A percentile compares a stretch with the other conserved stretches of the same genome.
Conservation (phyloP, 805 yeast genomes). For the Ogataea angusta region DNA sequence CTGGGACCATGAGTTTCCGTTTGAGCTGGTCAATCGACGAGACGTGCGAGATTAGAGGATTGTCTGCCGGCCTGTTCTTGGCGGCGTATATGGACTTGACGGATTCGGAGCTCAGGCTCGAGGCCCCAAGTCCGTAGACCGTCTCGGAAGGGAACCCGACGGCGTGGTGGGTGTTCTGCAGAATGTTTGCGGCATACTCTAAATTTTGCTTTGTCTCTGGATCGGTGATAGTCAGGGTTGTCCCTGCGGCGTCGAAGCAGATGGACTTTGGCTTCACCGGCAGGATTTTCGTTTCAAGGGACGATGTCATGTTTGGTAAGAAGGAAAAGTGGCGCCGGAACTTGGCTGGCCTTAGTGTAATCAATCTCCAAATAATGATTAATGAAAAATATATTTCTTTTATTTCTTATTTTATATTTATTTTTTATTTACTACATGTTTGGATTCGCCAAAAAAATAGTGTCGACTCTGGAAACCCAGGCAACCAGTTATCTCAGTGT, state of each 20-base stretch:
- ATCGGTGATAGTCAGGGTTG: conserved; percentile 41
- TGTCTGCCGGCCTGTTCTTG: conserved; percentile 92
- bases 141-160: conserved; percentile 98
- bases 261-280: conserved; percentile 55
- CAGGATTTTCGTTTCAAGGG: conserved; percentile 41
- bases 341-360: not conserved
- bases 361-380: not conserved
- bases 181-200: conserved; percentile 53
- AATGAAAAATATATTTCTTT: not conserved
- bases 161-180: conserved; percentile 50
- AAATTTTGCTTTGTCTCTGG: conserved; percentile 50
- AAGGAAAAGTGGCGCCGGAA: not conserved
- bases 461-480: conserved; percentile 46
- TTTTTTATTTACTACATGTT: conserved; percentile 36
- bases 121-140: conserved; percentile 93
- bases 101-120: conserved; percentile 68
- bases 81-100: conserved; percentile 79
- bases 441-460: conserved; percentile 63
- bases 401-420: not conserved
- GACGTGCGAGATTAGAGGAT: conserved; percentile 89
- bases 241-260: conserved; percentile 41
- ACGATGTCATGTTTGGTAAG: not conserved
- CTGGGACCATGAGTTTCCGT: conserved; percentile 45
- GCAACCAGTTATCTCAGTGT: conserved; percentile 25
- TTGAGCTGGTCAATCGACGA: conserved; percentile 72